phyloP scores from a whole-genome alignment of 176 grass and related monocot genomes.

The Ananas comosus region DNA sequence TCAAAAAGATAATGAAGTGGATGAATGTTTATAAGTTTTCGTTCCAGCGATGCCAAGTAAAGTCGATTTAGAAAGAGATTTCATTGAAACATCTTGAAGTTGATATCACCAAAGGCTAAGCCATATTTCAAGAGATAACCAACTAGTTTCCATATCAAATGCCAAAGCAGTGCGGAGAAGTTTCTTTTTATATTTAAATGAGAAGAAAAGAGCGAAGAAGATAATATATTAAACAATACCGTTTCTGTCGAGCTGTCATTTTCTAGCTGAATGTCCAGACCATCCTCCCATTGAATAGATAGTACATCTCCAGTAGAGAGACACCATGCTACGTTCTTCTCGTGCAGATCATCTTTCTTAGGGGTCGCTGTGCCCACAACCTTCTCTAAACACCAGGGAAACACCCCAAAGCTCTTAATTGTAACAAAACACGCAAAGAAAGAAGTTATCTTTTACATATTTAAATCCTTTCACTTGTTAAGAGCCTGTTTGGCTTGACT shows the following conservation, averaged over 20 bases:
- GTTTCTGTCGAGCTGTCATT: constrained; percentile 51
- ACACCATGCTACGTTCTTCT: constrained; percentile 53
- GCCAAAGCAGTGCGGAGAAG: too few species aligned
- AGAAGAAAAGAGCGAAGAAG: constrained; percentile 12
- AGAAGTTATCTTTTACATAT: too few species aligned
- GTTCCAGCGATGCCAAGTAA: not conserved
- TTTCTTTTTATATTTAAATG: too few species aligned
- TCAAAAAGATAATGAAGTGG: too few species aligned
- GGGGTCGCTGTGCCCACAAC: constrained; percentile 62
- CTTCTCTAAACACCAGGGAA: constrained; percentile 51
- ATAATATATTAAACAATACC: constrained; percentile 32
- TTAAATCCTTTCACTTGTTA: not conserved
- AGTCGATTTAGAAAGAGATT: not conserved
- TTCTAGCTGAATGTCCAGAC: constrained; percentile 52
- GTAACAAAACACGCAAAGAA: not conserved
- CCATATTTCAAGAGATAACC: not conserved
- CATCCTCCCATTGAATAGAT: constrained; percentile 45
- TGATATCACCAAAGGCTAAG: not conserved
- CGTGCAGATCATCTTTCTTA: constrained; percentile 35
- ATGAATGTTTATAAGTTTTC: not conserved
- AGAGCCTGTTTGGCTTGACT: too few species aligned
- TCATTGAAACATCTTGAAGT: not conserved
- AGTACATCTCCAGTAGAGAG: constrained; percentile 73
- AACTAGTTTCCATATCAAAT: too few species aligned
- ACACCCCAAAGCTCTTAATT: constrained; percentile 20